phyloP scores from a whole-genome alignment of 164 flowering plant species.

The Vitis labrusca region DNA sequence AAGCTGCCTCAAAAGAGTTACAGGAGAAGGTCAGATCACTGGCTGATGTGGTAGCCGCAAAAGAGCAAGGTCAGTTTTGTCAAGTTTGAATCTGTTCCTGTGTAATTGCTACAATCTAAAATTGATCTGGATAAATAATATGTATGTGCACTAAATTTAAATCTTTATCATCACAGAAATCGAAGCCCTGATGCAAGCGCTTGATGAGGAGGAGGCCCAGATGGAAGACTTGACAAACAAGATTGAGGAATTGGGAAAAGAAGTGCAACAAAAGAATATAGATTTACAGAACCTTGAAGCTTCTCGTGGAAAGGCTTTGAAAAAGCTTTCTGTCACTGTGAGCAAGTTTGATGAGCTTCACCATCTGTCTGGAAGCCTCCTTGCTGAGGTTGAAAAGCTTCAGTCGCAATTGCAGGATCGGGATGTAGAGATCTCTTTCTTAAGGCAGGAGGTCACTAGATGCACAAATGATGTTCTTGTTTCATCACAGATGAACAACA shows the following conservation, averaged over 20 bases:
- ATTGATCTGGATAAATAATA: not conserved
- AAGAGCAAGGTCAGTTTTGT: constrained; percentile 76
- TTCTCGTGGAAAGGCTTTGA: constrained; percentile 73
- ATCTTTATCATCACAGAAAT: constrained; percentile 51
- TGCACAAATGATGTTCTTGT: constrained; percentile 83
- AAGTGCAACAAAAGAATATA: constrained; percentile 55
- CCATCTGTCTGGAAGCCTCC: constrained; percentile 70
- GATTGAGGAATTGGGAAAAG: constrained; percentile 57
- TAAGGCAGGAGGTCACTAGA: constrained; percentile 93
- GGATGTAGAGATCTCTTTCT: constrained; percentile 87
- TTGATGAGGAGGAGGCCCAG: constrained; percentile 92
- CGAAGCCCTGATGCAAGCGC: constrained; percentile 92
- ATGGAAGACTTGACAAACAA: constrained; percentile 65
- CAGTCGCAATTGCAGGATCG: constrained; percentile 79
- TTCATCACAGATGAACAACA: constrained; percentile 61
- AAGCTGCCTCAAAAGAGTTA: constrained; percentile 39
- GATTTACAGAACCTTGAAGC: constrained; percentile 74
- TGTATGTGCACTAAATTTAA: not conserved
- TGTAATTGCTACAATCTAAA: not conserved
- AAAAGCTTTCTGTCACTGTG: constrained; percentile 81
- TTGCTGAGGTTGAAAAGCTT: constrained; percentile 88
- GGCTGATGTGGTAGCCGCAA: constrained; percentile 52
- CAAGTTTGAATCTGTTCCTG: not conserved
- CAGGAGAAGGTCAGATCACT: constrained; percentile 57
- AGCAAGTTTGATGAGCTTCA: constrained; percentile 94